Conservation (phyloP, 768 basidiomycete species). For the Royoungia palumana region DNA sequence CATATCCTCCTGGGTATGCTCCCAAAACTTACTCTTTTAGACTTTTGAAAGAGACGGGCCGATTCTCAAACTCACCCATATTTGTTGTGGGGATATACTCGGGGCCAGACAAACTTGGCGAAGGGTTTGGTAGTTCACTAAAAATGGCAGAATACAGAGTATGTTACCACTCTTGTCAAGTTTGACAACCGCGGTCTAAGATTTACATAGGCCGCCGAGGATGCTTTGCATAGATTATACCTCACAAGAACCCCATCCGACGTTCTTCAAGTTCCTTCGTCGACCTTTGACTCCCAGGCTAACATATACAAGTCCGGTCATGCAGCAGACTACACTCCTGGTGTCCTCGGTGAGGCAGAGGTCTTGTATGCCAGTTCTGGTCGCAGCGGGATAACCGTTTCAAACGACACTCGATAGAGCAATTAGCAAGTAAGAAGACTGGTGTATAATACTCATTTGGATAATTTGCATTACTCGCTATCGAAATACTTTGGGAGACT, state of each 20-base stretch:
- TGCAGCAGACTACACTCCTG: slow-evolving; percentile 50
- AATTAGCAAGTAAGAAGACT: slow-evolving; percentile 15
- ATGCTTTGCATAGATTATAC: slow-evolving; percentile 78
- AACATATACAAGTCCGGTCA: slow-evolving; percentile 49
- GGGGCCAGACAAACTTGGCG: slow-evolving; percentile 80
- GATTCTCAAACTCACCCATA: slow-evolving; percentile 83
- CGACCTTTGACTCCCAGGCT: slow-evolving; percentile 63
- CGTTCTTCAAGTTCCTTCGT: slow-evolving; percentile 64
- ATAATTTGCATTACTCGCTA: slow-evolving; percentile 27
- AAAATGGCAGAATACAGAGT: slow-evolving; percentile 95
- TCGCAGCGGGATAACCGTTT: slow-evolving; percentile 41
- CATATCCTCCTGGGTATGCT: neutral
- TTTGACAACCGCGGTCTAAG: neutral
- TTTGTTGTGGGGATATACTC: slow-evolving; percentile 96
- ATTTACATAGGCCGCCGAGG: slow-evolving; percentile 69
- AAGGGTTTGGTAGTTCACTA: slow-evolving; percentile 90
- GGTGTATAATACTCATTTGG: slow-evolving; percentile 27
- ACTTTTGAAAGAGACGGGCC: slow-evolving; percentile 89
- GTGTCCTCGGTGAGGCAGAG: slow-evolving; percentile 58
- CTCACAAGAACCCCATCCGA: slow-evolving; percentile 74
- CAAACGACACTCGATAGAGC: slow-evolving; percentile 28
- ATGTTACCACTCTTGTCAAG: slow-evolving; percentile 20
- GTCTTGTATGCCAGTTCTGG: slow-evolving; percentile 68
- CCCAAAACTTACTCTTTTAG: slow-evolving; percentile 35
- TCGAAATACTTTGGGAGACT: slow-evolving; percentile 9